These are phyloP conservation scores for Saturnispora galanensis DNA, from an alignment of 805 yeast species.

Conservation along the genomic window DNA sequence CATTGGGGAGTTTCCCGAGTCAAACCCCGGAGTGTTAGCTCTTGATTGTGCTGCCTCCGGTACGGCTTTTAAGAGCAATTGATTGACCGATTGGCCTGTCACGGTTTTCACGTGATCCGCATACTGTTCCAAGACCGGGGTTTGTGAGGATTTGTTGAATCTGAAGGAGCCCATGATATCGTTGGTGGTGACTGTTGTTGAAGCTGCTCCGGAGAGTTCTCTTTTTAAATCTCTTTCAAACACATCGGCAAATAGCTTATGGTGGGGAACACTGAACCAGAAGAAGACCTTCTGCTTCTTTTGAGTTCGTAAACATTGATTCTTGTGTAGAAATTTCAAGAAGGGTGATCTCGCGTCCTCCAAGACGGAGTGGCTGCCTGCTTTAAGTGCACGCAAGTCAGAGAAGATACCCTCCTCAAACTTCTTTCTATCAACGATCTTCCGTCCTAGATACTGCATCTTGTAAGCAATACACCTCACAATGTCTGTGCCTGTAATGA, in stretches of 20 bases:
- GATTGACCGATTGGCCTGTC: constrained; percentile 9
- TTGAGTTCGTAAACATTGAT: constrained; percentile 84
- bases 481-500: constrained; percentile 92
- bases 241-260: constrained; percentile 85
- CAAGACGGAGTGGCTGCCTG: constrained; percentile 77
- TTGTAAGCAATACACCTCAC: constrained; percentile 85
- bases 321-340: constrained; percentile 72
- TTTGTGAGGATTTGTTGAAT: constrained; percentile 39
- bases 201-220: constrained; percentile 48
- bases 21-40: not conserved
- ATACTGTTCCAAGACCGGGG: constrained; percentile 46
- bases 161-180: constrained; percentile 78
- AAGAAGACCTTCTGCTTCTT: constrained; percentile 94
- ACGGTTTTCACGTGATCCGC: constrained; percentile 16
- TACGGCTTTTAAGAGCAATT: constrained; percentile 6
- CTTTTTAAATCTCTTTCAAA: constrained; percentile 83
- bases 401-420: constrained; percentile 95
- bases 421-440: constrained; percentile 76
- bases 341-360: constrained; percentile 84
- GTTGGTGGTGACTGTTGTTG: constrained; percentile 61
- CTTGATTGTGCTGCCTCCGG: not conserved
- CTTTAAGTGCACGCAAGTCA: constrained; percentile 76
- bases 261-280: constrained; percentile 96
- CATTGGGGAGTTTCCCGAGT: not conserved
- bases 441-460: constrained; percentile 83